Conservation (phyloP, 2,329 filamentous ascomycete genomes). For the Trichoderma atrobrunneum region DNA sequence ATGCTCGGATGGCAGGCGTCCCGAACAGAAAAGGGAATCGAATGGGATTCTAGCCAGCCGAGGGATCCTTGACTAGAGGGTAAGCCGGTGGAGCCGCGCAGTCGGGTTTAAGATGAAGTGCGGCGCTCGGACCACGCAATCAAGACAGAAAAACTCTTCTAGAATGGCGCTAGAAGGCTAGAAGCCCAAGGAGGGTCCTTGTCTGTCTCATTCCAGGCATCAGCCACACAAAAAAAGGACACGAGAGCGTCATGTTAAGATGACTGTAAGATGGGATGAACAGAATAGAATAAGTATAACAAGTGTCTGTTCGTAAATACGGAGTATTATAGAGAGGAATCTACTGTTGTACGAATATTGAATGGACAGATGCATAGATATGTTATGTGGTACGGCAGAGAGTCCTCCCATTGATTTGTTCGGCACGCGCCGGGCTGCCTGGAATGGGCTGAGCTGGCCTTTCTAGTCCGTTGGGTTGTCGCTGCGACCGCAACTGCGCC, state of each 20-base stretch:
- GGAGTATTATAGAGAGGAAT: too few relatives aligned
- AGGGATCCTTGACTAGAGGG: neutral
- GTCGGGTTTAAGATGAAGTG: conserved; percentile 16
- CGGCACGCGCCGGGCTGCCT: conserved; percentile 12
- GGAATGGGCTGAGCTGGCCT: neutral
- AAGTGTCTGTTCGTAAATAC: neutral
- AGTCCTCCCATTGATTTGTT: neutral
- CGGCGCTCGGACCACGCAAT: neutral
- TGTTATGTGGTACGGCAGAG: neutral
- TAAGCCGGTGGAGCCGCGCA: conserved; percentile 5
- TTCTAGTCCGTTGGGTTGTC: neutral
- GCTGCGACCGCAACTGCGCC: neutral
- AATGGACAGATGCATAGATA: neutral
- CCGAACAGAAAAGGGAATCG: neutral
- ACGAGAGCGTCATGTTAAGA: too few relatives aligned
- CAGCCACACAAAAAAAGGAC: neutral
- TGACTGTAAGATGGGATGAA: neutral
- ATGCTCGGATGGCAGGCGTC: neutral
- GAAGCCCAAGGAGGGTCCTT: conserved; percentile 1
- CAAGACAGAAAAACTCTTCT: conserved; percentile 1
- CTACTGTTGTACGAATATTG: neutral
- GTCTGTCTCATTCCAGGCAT: neutral
- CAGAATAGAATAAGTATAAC: neutral
- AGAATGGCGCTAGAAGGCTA: conserved; percentile 18
- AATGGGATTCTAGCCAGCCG: neutral